These are phyloP conservation scores for Mycena venus DNA, from an alignment of 768 basidiomycete genomes.

Conservation along the genomic window DNA sequence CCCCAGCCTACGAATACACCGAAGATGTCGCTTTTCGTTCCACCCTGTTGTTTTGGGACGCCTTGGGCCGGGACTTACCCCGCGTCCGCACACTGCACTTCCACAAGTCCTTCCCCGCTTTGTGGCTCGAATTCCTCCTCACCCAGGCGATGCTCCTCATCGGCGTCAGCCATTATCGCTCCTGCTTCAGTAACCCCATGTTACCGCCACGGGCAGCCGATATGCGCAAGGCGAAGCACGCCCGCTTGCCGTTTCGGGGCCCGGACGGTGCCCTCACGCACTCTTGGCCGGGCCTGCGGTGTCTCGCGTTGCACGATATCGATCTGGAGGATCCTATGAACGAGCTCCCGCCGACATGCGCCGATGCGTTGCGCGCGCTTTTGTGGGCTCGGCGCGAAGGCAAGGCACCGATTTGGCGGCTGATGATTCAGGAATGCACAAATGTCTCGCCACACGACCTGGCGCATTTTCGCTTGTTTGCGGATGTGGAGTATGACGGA, in stretches of 20 bases:
- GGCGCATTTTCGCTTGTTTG: conserved; percentile 9
- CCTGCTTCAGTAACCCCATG: conserved; percentile 20
- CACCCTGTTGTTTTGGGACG: conserved; percentile 4
- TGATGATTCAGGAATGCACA: conserved; percentile 22
- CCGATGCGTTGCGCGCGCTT: conserved; percentile 16
- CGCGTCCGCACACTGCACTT: conserved; percentile 20
- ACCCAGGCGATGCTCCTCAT: conserved; percentile 30
- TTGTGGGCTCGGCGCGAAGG: conserved; percentile 31
- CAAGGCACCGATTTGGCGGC: conserved; percentile 19
- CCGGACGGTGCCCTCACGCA: conserved; percentile 21
- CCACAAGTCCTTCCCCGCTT: conserved; percentile 2
- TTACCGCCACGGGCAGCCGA: too few species aligned
- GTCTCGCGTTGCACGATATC: conserved; percentile 19
- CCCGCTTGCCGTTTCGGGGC: conserved; percentile 13
- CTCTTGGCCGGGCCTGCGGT: conserved; percentile 15
- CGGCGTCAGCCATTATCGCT: conserved; percentile 22
- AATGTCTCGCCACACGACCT: conserved; percentile 16
- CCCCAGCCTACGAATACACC: neutral
- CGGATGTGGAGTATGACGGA: conserved; percentile 19
- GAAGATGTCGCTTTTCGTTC: neutral
- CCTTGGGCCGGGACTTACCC: conserved; percentile 1
- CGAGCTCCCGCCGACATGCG: neutral
- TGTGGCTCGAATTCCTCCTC: conserved; percentile 25
- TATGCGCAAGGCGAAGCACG: neutral
- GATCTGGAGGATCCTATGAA: neutral